Percentiles rank a stretch among this genome's conserved stretches.
Conservation (phyloP, 768 basidiomycete genomes). For the Rhizopogon salebrosus region DNA sequence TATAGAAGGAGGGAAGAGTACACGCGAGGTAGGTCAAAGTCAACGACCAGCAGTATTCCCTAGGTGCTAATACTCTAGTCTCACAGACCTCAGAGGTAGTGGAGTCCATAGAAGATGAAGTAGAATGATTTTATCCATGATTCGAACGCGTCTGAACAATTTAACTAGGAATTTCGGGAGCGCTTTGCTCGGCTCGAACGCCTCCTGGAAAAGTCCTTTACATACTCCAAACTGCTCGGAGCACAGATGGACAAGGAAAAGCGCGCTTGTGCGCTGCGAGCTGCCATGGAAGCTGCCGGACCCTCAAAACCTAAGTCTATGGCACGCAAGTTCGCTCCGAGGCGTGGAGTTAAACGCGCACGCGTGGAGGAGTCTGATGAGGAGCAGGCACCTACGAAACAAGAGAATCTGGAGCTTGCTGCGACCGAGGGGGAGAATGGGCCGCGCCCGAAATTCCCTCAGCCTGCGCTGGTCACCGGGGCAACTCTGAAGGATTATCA, state of each 20-base stretch:
- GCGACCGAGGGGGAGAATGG: neutral
- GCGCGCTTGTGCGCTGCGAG: constrained; percentile 26
- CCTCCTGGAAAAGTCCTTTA: constrained; percentile 69
- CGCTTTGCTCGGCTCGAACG: constrained; percentile 53
- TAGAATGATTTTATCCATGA: neutral
- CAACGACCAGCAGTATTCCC: neutral
- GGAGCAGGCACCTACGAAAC: constrained; percentile 17
- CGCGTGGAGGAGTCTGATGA: constrained; percentile 2
- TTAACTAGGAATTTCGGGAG: constrained; percentile 41
- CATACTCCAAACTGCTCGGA: constrained; percentile 69
- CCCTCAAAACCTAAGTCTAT: constrained; percentile 2
- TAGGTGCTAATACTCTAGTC: neutral
- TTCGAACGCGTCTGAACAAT: neutral
- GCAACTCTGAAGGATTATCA: constrained; percentile 87
- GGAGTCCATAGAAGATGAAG: constrained; percentile 13
- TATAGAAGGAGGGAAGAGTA: constrained; percentile 7
- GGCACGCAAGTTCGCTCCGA: constrained; percentile 6
- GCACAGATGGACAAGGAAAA: constrained; percentile 66
- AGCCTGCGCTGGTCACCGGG: constrained; percentile 79
- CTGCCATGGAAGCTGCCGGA: constrained; percentile 19
- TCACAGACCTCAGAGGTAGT: constrained; percentile 12
- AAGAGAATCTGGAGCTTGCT: neutral
- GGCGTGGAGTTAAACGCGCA: constrained; percentile 8
- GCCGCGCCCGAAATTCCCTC: constrained; percentile 44
- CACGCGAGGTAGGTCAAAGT: constrained; percentile 14